Evolutionary conservation across 2,329 filamentous ascomycete genomes (phyloP), one percentile per base, ranked within the genome.

Genomic region (Talaromyces sp.): DNA sequence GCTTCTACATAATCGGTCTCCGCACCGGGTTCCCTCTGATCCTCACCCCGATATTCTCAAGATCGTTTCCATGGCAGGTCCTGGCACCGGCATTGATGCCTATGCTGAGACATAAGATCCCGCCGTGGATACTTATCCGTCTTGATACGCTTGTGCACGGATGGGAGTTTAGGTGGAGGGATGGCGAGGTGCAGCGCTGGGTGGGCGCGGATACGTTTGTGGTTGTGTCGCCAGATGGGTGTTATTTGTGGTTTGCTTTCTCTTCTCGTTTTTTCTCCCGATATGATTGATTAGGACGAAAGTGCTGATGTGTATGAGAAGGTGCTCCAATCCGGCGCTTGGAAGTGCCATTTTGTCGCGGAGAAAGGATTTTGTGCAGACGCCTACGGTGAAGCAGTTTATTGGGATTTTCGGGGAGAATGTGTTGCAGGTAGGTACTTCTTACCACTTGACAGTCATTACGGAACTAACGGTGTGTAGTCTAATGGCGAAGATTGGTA

Each of bases 401-500:
- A 68, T 80, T 66, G 70, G 73, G 7, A 68, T 78, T 27, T 72
- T 77, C 47, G 78, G 77, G 0, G 48, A 66, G 2, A 78, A 78
- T 66, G 67, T 80, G n/a, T 19, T 76, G n/a, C 68, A 68, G 43
- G 73, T 74, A 27, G 3, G 27, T 27, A 27, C 27, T 27, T 6
- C 27, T 27, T 27, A 6, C 27, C 27, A 27, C 6, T 27, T 27
- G 6, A 3, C 27, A 27, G 16, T 41, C 16, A 9, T 9, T 19
- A n/a, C 10, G n/a, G n/a, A 43, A 19, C 66, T 61, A n/a, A 48
- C 27, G 31, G 4, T n/a, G 14, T 37, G 7, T 64, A 73, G 65
- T 64, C 66, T 10, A 69, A 76, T 60, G 73, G 74, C 6, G 70
- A 73, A 39, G 69, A 71, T 27, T 73, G 76, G 75, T 69, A 71